Evolutionary conservation across 768 basidiomycete species (phyloP), one percentile per base, ranked within the genome.

Genomic region (Agrocybe pediades): DNA sequence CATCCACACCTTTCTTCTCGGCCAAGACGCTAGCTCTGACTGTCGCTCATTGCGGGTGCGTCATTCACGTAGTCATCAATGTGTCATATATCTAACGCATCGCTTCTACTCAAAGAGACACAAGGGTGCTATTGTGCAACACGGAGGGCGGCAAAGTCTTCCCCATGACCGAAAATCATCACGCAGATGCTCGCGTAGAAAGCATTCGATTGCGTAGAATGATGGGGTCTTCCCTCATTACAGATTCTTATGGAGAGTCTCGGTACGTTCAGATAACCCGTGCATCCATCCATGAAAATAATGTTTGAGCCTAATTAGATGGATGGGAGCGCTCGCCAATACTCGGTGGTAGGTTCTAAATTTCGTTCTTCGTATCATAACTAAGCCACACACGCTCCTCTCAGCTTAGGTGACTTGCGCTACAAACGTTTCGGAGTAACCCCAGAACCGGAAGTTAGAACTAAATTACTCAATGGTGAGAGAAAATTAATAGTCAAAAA

Each of bases 271-370:
- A 8, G 23, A 41, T 6, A 19, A 6, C 16, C 15, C 21, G 26
- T 3, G 13, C n/a, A 17, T 50, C 17, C 16, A 19, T 45, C 39
- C 30, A 9, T 19, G 24, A 30, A 21, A 27, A 29, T 7, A 41
- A 23, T 9, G 48, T 33, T 46, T 53, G 55, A 55, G 9, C 15
- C 42, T n/a, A 20, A 2, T 11, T 54, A 92, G 91, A 45, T 96
- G 93, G 92, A 96, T 97, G 90, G 96, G 95, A 13, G 92, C 87
- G 3, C 75, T 98, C 27, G 90, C 87, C 25, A 98, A 98, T 60
- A 98, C 96, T 2, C 75, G 96, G 72, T 87, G 92, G 88, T 91
- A 62, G 63, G 83, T 24, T 29, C 20, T 48, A n/a, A 2, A 2
- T 41, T 2, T 16, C 17, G 23, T 19, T 17, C 25, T 16, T 9